phyloP scores from a whole-genome alignment of 208 protist species.

The Acanthamoeba lenticulata region DNA sequence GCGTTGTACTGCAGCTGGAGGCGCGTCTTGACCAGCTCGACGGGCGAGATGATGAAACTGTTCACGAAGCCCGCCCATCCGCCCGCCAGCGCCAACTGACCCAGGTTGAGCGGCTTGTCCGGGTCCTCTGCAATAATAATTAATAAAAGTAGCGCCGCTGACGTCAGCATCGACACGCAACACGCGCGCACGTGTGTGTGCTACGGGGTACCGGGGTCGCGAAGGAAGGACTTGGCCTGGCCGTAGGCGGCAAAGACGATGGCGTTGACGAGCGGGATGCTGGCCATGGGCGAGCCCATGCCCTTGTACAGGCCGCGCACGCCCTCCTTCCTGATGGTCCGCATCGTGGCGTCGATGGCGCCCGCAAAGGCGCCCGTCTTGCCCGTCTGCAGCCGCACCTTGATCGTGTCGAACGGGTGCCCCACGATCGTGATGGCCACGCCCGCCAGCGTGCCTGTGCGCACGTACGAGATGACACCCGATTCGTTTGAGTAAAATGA shows the following conservation, averaged over 20 bases:
- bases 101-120: neutral
- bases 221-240: constrained; percentile 28
- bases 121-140: neutral
- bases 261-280: constrained; percentile 54
- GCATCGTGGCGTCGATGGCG: constrained; percentile 17
- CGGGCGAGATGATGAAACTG: constrained; percentile 43
- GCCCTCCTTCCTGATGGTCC: constrained; percentile 49
- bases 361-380: constrained; percentile 8
- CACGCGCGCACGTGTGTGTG: neutral
- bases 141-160: neutral
- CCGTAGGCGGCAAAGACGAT: constrained; percentile 65
- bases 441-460: neutral
- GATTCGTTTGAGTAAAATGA: neutral
- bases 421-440: constrained; percentile 61
- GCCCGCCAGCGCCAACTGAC: constrained; percentile 41
- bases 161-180: neutral
- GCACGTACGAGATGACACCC: too few species aligned
- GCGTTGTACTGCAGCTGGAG: constrained; percentile 55
- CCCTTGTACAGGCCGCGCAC: constrained; percentile 52
- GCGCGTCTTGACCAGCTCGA: constrained; percentile 62
- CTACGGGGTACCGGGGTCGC: neutral
- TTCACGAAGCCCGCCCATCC: constrained; percentile 65
- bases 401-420: constrained; percentile 68
- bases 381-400: constrained; percentile 46
- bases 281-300: constrained; percentile 62